These are phyloP conservation scores for Hemisphaericaspora lyxosophila DNA, from an alignment of 1,139 yeast genomes.

Conservation along the genomic window DNA sequence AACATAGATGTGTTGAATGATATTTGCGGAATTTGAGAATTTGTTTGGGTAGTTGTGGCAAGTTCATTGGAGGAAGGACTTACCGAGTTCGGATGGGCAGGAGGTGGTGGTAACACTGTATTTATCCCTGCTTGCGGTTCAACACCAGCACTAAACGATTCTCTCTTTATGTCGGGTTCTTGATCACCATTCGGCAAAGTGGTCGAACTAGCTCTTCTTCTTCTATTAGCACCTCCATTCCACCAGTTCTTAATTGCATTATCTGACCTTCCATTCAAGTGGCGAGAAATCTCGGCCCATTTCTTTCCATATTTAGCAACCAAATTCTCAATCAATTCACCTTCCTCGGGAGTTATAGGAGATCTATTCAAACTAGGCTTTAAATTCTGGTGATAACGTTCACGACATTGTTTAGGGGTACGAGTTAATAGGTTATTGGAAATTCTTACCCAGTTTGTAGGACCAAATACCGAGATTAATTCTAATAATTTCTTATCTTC, in stretches of 20 bases:
- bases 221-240: conserved; percentile 88
- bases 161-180: conserved; percentile 1
- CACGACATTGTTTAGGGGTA: conserved; percentile 91
- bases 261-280: conserved; percentile 81
- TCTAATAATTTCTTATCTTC: conserved; percentile 77
- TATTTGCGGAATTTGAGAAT: conserved; percentile 20
- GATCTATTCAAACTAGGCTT: conserved; percentile 80
- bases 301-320: conserved; percentile 81
- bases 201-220: conserved; percentile 52
- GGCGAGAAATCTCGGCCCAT: conserved; percentile 94
- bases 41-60: conserved; percentile 9
- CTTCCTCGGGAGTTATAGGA: conserved; percentile 86
- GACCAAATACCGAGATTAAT: conserved; percentile 72
- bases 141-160: conserved; percentile 1
- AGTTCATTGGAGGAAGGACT: conserved; percentile 7
- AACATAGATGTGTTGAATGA: conserved; percentile 45
- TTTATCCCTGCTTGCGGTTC: conserved; percentile 5
- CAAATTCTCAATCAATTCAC: conserved; percentile 72
- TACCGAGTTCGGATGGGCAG: conserved; percentile 8
- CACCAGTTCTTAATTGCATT: conserved; percentile 96
- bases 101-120: conserved; percentile 11
- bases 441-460: conserved; percentile 87
- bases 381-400: conserved; percentile 86
- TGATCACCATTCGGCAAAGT: conserved; percentile 1
- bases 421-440: conserved; percentile 72